Evolutionary conservation across 768 basidiomycete genomes (phyloP).

Genomic region (Hypsizygus marmoreus): DNA sequence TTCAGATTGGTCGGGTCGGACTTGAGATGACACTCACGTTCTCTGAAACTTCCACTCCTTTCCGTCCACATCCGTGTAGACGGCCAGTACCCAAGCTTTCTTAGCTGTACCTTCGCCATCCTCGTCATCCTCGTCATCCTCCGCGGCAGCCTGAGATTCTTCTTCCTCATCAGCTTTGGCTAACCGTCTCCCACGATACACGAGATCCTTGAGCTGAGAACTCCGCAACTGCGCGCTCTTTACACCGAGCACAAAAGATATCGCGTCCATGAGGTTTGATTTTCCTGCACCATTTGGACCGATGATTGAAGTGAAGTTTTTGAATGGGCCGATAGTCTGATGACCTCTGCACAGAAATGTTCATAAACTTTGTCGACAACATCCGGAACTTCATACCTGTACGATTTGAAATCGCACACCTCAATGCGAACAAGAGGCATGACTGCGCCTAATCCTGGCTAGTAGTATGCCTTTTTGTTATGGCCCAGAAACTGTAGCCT

Average conservation of each 20-base stretch:
- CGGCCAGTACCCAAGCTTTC: constrained; percentile 95
- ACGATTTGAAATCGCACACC: constrained; percentile 96
- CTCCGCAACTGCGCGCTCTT: constrained; percentile 92
- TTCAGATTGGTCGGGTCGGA: constrained; percentile 4
- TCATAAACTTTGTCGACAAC: neutral
- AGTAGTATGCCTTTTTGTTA: neutral
- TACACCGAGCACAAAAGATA: constrained; percentile 97
- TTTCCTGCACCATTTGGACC: constrained; percentile 99
- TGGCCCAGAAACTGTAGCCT: too few species aligned
- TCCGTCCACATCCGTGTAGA: constrained; percentile 73
- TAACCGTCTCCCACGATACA: constrained; percentile 86
- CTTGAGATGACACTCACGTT: constrained; percentile 61
- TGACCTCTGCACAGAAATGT: constrained; percentile 52
- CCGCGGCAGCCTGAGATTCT: constrained; percentile 45
- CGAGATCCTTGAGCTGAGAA: constrained; percentile 92
- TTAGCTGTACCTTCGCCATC: constrained; percentile 82
- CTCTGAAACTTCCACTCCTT: constrained; percentile 92
- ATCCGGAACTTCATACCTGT: constrained; percentile 49
- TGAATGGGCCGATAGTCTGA: constrained; percentile 88
- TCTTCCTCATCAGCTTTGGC: constrained; percentile 48
- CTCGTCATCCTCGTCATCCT: constrained; percentile 54
- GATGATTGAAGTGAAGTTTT: constrained; percentile 93
- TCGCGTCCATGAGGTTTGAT: constrained; percentile 99
- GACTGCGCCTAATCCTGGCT: neutral
- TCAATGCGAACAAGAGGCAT: constrained; percentile 90